Evolutionary conservation across 2,329 filamentous ascomycete species (phyloP), one percentile per base, ranked within the genome.

Genomic region (Pseudopithomyces maydicus): DNA sequence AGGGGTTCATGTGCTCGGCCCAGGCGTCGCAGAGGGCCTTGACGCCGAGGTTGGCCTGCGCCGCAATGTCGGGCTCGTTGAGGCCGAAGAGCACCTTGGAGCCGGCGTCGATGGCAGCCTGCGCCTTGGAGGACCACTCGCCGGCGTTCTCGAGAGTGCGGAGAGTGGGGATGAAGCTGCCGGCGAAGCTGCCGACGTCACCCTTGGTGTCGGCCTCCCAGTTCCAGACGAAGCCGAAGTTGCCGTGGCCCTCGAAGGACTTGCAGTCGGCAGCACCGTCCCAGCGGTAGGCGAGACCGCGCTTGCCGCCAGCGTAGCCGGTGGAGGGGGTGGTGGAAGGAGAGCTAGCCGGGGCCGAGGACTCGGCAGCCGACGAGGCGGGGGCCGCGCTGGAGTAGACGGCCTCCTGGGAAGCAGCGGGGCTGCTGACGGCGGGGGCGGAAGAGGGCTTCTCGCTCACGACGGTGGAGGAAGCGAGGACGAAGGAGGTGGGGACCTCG

Each of bases 191-290:
- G 19, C 74, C 71, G 15, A 81, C 77, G 38, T 78, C 77, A 57
- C 77, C 74, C 46, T 57, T 65, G 54, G 68, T 63, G 38, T 61
- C 57, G 26, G 69, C 63, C 43, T 77, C 86, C 89, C 89, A 91
- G 83, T 90, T 90, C 82, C 89, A 90, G 46, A 77, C 82, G 85
- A 88, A 91, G 39, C 77, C 75, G 68, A 85, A 80, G 22, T 51
- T 51, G 57, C n/a, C n/a, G 10, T 82, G 70, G 48, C 73, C 70
- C 54, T 66, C 68, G 72, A 90, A 87, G 61, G 75, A 66, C 53
- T 79, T 75, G 71, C 83, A 81, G 35, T 88, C 78, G 26, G 63
- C 65, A 54, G 80, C 80, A 32, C 85, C 78, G 75, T 90, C 90
- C 48, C 48, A 55, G 23, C 48, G 48, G 83, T 88, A 91, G 49